A percentile compares a stretch with the other conserved stretches of the same genome.
Conservation (phyloP, 2,329 filamentous ascomycete species). For the Alternaria novae-zelandiae region DNA sequence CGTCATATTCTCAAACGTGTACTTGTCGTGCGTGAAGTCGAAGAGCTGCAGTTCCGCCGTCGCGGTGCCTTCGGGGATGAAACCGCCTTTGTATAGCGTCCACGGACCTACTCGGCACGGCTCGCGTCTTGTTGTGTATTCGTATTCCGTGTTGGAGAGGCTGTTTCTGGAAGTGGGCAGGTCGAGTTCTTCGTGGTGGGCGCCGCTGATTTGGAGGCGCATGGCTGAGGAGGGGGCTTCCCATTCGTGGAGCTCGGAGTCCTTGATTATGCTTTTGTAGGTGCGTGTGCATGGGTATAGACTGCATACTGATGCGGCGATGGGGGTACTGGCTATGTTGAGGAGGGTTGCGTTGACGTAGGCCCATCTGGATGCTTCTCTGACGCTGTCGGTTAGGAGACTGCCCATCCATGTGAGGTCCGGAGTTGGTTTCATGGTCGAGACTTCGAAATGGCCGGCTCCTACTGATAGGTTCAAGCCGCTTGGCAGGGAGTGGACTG, state of each 20-base stretch:
- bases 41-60: not conserved
- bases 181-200: not conserved
- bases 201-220: not conserved
- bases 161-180: not conserved
- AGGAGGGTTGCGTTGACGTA: not conserved
- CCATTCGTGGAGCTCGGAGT: not conserved
- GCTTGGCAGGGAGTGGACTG: not conserved
- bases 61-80: not conserved
- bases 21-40: not conserved
- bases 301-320: not conserved
- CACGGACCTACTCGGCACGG: not conserved
- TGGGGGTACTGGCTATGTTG: not conserved
- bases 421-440: not conserved
- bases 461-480: not conserved
- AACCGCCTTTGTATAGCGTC: not conserved
- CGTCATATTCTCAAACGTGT: not conserved
- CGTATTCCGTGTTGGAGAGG: not conserved
- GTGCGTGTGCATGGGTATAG: not conserved
- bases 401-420: not conserved
- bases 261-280: not conserved
- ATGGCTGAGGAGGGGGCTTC: not conserved
- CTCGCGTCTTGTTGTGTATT: not conserved
- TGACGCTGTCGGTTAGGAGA: not conserved
- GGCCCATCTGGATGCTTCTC: not conserved
- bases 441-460: not conserved